Evolutionary conservation across 371 early-diverging fungal species (phyloP), one percentile per base, ranked within the genome.

Genomic region (Aphelidium insulamus): DNA sequence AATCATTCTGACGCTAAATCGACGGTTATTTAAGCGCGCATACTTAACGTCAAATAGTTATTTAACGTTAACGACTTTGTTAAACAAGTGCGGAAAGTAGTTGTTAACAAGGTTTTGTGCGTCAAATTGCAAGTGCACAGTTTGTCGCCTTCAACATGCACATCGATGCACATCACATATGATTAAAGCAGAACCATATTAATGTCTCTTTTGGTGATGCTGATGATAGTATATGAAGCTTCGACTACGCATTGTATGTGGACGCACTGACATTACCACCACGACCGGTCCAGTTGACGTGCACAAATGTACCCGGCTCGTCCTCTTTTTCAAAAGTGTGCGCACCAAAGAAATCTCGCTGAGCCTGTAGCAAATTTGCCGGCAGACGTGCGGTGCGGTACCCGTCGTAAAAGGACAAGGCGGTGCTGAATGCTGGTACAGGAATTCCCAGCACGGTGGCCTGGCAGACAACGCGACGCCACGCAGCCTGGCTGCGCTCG

Each of bases 311-410:
- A 40, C 82, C 87, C 15, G 79, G 81, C 44, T 58, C 55, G 44
- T 55, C 69, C 49, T 79, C 62, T 23, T 70, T 63, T 53, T 85
- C 82, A 60, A 81, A 90, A 32, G 86, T 88, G 71, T 98, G 98
- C 16, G 90, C 91, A 30, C 82, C 97, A 66, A 98, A 98, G 76
- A 84, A 94, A 56, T 98, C 97, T 57, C 97, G 76, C 66, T 90
- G 81, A 32, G 75, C 77, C 64, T 97, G 98, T 31, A 98, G 63
- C 49, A 97, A 59, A 76, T 87, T 94, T 42, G 97, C 98, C 24
- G 91, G 85, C 17, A 87, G 63, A 17, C 64, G 59, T 30, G 68
- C 79, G 41, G 72, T 65, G 48, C 91, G 74, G 62, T 91, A 83
- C 33, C 92, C 94, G 54, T 94, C 94, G 53, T 77, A 94, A 71